Evolutionary conservation across 345 rosid species (phyloP), one percentile per base, ranked within the genome.

Genomic region (Leavenworthia alabamica): DNA sequence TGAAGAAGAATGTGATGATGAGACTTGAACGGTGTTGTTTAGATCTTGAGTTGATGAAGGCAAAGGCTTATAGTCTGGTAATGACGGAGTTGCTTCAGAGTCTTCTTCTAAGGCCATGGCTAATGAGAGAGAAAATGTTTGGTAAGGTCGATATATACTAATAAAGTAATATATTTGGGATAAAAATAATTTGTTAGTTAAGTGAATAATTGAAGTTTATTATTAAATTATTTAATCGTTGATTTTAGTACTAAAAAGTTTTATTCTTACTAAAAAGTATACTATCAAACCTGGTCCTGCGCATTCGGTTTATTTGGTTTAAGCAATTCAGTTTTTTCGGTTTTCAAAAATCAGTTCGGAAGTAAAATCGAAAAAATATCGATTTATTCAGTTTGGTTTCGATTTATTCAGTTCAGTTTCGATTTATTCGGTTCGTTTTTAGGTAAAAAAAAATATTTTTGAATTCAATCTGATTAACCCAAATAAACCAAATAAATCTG

Each of bases 1-100:
- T 1, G 56, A 1, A 8, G 58, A 33, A 24, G 27, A 24, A 57
- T 50, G 60, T 42, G 40, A 43, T 42, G 40, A 43, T 37, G 43
- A 46, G 51, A 78, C 66, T 2, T 70, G 36, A 57, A 79, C 66
- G 60, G 42, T 20, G 75, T 40, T 66, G 75, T 56, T 68, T 62
- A 24, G 64, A 42, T 71, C 56, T 3, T 24, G 31, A 24, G 6
- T 45, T 4, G 74, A 32, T 0, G 40, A 40, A 12, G 66, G 65
- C 52, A 13, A 14, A 29, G 50, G 75, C 13, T 55, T 37, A 26
- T 73, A 49, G 26, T 51, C 61, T 11, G 54, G 23, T 8, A 45
- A 27, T 10, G 65, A 28, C 12, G 75, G 71, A 72, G 49, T 51
- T 42, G 75, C 50, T 64, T 72, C 36, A 31, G 36, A 61, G 60